Conservation (phyloP, 225 moss, liverwort and hornwort species). For the Ulota crispa region DNA sequence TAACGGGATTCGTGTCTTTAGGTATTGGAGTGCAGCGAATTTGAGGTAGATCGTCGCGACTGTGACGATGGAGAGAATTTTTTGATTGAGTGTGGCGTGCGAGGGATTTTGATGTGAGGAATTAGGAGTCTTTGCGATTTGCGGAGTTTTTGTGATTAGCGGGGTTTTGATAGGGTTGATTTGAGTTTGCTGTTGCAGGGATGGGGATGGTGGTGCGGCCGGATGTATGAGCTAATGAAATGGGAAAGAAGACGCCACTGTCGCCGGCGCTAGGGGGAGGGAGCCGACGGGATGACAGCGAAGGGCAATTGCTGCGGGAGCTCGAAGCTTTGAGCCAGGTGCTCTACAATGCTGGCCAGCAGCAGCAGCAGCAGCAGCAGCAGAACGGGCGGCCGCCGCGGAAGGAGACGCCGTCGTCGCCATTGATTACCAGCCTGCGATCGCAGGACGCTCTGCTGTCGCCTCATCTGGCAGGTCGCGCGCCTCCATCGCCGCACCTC, state of each 20-base stretch:
- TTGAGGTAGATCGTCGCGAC: neutral
- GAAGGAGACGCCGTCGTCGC: slow-evolving; percentile 36
- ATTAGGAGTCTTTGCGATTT: neutral
- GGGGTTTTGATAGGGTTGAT: neutral
- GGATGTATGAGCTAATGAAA: slow-evolving; percentile 32
- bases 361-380: neutral
- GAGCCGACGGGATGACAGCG: slow-evolving; percentile 32
- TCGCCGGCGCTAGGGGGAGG: slow-evolving; percentile 39
- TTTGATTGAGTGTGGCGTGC: neutral
- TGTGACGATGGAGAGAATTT: neutral
- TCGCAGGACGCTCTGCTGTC: slow-evolving; percentile 29
- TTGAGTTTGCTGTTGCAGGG: neutral
- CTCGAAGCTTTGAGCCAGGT: slow-evolving; percentile 48
- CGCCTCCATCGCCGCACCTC: slow-evolving; percentile 27
- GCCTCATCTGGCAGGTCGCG: slow-evolving; percentile 21
- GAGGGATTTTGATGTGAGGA: neutral
- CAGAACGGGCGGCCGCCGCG: slow-evolving; percentile 33
- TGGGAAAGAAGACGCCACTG: slow-evolving; percentile 42
- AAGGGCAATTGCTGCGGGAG: slow-evolving; percentile 48
- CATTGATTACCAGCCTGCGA: slow-evolving; percentile 24
- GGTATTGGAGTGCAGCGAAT: neutral
- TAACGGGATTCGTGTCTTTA: neutral
- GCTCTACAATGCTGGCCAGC: slow-evolving; percentile 43
- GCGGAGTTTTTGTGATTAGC: neutral
- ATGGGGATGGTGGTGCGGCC: neutral